Conservation (phyloP, 2,329 filamentous ascomycete species). For the Botrytis porri region DNA sequence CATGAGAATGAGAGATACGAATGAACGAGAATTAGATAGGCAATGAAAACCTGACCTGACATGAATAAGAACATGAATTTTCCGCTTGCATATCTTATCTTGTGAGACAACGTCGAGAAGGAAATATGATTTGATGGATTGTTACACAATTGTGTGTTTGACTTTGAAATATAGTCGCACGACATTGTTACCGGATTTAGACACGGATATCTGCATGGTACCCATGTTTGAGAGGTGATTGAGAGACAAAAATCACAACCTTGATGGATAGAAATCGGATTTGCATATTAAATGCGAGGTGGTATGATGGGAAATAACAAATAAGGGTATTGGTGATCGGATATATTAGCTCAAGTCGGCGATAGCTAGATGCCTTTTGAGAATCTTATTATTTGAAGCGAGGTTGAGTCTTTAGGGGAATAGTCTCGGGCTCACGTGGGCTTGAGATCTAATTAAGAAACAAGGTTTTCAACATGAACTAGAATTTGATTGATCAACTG, state of each 20-base stretch:
- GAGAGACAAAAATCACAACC: neutral
- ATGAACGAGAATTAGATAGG: conserved; percentile 15
- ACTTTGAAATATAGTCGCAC: neutral
- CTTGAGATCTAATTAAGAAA: neutral
- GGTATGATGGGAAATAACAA: neutral
- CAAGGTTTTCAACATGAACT: too few relatives aligned
- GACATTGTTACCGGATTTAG: neutral
- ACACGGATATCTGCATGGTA: neutral
- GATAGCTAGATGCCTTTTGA: neutral
- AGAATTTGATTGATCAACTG: neutral
- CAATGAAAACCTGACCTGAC: neutral
- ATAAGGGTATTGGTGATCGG: neutral
- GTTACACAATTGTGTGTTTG: neutral
- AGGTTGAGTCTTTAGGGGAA: neutral
- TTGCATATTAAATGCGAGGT: neutral
- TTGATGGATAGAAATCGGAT: neutral
- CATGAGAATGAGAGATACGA: conserved; percentile 16
- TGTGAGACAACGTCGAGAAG: neutral
- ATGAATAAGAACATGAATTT: neutral
- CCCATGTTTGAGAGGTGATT: neutral
- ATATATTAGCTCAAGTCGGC: neutral
- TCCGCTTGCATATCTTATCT: neutral
- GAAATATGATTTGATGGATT: neutral
- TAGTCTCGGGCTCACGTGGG: neutral
- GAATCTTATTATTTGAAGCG: neutral